Conservation (phyloP, 352 stramenopile genomes). For the Globisporangium irregulare region DNA sequence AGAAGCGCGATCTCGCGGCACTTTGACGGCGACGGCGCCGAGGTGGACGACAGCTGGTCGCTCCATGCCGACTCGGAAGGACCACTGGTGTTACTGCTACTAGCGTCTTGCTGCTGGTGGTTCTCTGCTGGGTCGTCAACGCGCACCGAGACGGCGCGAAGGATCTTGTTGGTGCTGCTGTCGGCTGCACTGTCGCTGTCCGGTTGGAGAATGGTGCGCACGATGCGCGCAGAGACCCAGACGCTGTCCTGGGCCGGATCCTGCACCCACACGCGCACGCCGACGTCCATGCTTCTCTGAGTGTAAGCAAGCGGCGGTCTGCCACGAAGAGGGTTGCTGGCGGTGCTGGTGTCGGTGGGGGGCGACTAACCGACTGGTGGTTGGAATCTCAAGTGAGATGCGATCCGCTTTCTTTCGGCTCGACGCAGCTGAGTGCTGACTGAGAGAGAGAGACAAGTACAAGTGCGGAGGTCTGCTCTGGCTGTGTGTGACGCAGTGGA, state of each 20-base stretch:
- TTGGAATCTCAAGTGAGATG: slow-evolving; percentile 5
- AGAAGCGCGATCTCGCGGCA: slow-evolving; percentile 35
- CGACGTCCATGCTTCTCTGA: slow-evolving; percentile 56
- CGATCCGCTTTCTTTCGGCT: neutral
- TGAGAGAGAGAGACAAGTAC: slow-evolving; percentile 2
- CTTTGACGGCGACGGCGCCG: slow-evolving; percentile 15
- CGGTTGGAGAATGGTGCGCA: slow-evolving; percentile 10
- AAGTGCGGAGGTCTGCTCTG: neutral
- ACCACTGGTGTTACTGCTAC: neutral
- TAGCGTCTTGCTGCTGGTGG: neutral
- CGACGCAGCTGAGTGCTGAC: neutral
- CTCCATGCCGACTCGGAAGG: neutral
- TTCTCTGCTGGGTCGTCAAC: neutral
- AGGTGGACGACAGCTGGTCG: slow-evolving; percentile 5
- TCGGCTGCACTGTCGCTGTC: neutral
- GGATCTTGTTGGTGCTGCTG: neutral
- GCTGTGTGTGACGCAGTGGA: neutral
- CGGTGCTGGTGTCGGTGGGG: neutral
- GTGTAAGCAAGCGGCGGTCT: too few relatives aligned
- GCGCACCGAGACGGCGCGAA: slow-evolving; percentile 11
- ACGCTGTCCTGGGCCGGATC: slow-evolving; percentile 48
- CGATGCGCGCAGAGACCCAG: slow-evolving; percentile 56
- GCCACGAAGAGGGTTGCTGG: neutral
- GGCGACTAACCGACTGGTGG: neutral
- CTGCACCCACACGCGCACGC: slow-evolving; percentile 66